Conservation (phyloP, 2,329 filamentous ascomycete genomes). For the Colletotrichum magnum region DNA sequence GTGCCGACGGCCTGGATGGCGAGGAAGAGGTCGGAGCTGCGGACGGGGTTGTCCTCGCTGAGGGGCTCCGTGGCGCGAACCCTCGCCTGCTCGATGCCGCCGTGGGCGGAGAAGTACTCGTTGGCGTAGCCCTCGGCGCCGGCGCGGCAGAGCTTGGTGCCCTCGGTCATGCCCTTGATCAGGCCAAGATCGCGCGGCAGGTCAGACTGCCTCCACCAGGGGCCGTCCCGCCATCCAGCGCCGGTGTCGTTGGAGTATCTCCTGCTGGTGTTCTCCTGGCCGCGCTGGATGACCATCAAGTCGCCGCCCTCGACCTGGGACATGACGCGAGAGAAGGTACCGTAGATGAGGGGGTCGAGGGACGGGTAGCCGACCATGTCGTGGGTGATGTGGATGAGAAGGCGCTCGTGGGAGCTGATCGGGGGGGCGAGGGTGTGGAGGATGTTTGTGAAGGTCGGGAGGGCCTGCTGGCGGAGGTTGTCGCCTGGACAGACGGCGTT, state of each 20-base stretch:
- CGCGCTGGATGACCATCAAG: conserved; percentile 92
- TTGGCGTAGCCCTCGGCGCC: conserved; percentile 88
- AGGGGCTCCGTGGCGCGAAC: conserved; percentile 83
- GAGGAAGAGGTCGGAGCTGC: conserved; percentile 95
- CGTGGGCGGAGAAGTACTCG: conserved; percentile 85
- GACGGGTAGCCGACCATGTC: conserved; percentile 95
- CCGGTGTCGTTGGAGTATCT: conserved; percentile 72
- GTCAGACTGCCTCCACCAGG: conserved; percentile 89
- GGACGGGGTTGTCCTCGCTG: conserved; percentile 88
- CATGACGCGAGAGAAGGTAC: conserved; percentile 96
- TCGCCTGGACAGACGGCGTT: conserved; percentile 71
- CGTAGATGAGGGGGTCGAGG: conserved; percentile 91
- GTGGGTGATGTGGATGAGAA: conserved; percentile 97
- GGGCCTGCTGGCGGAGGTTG: conserved; percentile 85
- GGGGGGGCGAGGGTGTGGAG: conserved; percentile 95
- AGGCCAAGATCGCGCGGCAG: conserved; percentile 82
- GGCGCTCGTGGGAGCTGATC: conserved; percentile 95
- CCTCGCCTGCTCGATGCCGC: conserved; percentile 85
- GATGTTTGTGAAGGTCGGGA: conserved; percentile 95
- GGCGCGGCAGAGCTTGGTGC: conserved; percentile 90
- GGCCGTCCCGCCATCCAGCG: conserved; percentile 90
- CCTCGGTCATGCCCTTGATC: conserved; percentile 86
- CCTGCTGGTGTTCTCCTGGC: conserved; percentile 83
- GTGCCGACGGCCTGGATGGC: conserved; percentile 90
- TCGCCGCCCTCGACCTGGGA: conserved; percentile 98